Base-by-base conservation (phyloP, 805 yeast genomes). In the Diddensiella caesifluorescens region DNA sequence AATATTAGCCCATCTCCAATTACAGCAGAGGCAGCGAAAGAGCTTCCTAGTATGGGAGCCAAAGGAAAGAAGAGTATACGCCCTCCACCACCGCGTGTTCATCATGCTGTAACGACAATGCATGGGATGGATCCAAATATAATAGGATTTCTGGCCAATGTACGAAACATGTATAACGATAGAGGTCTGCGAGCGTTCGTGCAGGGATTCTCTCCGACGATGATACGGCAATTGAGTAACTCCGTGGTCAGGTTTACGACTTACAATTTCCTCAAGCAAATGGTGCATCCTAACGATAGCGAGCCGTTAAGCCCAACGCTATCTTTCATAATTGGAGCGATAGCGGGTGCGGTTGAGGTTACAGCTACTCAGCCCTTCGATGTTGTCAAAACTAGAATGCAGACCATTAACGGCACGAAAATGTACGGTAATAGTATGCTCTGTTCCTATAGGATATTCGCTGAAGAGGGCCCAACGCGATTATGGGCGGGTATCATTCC, bases 291-390 rank as follows among this genome's bases (percentile, higher is more conserved):
- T 38, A 39, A 42, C 37, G 53, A 51, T 16, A 52, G 49, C 29
- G 52, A 49, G 37, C 44, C 47, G 10, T 41, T 60, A 31, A 37
- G 53, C 4, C 45, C 64, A 10, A 60, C 68, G 1, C 58, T 59
- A 44, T 48, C 57, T 5, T 42, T 64, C 13, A 52, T 47, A 16
- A 51, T 79, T 6, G 87, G 92, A 4, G 63, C 80, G 7, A 68
- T 76, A 1, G 77, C 94, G 2, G 79, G 92, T 0, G 62, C 74
- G 3, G 82, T 87, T 0, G 94, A 85, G 22, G 83, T 86, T 18
- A 77, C 75, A 0, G 66, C 75, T 0, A 89, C 95, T 0, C 97
- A 87, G 63, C 97, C 97, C 0, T 67, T 89, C 22, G 97, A 89
- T 63, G 85, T 86, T 2, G 63, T 89, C 36, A 89, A 89, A 65